Conservation (phyloP, 1,284 basidiomycete species). For the Microbotryum scabiosae region DNA sequence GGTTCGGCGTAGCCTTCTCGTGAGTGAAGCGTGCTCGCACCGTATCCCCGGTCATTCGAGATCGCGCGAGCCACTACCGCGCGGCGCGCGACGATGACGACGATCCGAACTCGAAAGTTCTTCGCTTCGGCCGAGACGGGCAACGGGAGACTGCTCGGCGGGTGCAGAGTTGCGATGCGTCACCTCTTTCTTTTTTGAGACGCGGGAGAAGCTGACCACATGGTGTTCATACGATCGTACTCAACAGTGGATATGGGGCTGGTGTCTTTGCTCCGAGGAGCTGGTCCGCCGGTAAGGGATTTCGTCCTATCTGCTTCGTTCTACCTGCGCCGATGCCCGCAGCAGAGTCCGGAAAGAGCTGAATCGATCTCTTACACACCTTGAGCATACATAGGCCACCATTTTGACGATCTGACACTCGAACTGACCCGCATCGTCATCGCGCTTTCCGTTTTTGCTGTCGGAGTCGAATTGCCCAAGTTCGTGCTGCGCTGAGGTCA, state of each 20-base stretch:
- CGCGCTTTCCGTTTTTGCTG: conserved; percentile 94
- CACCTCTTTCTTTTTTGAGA: neutral
- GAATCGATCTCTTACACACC: conserved; percentile 53
- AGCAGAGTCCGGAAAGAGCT: conserved; percentile 47
- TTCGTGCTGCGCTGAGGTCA: conserved; percentile 17
- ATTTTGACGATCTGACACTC: conserved; percentile 41
- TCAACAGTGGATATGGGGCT: conserved; percentile 64
- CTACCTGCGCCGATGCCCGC: conserved; percentile 27
- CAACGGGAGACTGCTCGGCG: too few species aligned
- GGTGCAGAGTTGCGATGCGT: neutral
- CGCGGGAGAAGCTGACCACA: rapidly evolving
- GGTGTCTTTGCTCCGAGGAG: conserved; percentile 74
- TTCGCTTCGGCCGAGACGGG: too few species aligned
- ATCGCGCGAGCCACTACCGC: too few species aligned
- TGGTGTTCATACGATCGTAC: neutral
- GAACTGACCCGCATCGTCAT: conserved; percentile 94
- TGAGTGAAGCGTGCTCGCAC: conserved; percentile 34
- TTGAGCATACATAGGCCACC: conserved; percentile 10
- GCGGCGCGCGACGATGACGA: too few species aligned
- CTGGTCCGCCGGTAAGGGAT: conserved; percentile 55
- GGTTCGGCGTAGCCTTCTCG: conserved; percentile 82
- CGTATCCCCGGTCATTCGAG: conserved; percentile 5
- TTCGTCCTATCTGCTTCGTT: neutral
- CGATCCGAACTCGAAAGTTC: too few species aligned
- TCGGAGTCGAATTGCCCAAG: conserved; percentile 89